Conservation (phyloP, 2,329 filamentous ascomycete genomes). For the Acephala macrosclerotiorum region DNA sequence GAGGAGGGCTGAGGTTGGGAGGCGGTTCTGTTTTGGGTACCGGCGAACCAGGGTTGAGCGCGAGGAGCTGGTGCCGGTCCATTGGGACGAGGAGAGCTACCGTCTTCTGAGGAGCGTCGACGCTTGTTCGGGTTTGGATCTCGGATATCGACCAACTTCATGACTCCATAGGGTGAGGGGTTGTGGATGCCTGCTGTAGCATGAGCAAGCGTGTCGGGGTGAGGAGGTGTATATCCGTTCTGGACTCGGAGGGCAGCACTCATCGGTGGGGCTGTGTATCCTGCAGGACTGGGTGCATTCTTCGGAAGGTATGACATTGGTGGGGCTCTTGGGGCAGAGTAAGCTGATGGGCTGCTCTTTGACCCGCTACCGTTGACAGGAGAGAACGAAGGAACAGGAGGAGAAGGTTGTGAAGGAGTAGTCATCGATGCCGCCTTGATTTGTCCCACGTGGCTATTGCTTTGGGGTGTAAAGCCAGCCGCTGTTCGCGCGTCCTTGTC, state of each 20-base stretch:
- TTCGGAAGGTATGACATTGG: background rate
- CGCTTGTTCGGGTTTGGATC: background rate
- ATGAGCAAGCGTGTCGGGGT: too few relatives aligned
- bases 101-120: too few relatives aligned
- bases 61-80: too few relatives aligned
- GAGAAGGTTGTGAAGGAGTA: background rate
- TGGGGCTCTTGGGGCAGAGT: background rate
- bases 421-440: background rate
- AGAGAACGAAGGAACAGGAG: conserved; percentile 18
- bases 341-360: background rate
- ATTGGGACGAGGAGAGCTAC: too few relatives aligned
- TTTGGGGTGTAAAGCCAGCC: conserved; percentile 13
- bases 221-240: background rate
- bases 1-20: background rate
- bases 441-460: background rate
- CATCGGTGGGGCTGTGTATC: too few relatives aligned
- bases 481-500: conserved; percentile 34
- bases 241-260: background rate
- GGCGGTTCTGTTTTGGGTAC: too few relatives aligned
- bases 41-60: too few relatives aligned
- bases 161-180: conserved; percentile 14
- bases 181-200: background rate
- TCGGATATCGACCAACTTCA: background rate
- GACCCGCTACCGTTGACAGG: conserved; percentile 15
- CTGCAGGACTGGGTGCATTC: too few relatives aligned